phyloP scores from a whole-genome alignment of 2,329 filamentous ascomycete species.

The Phoma sp. region DNA sequence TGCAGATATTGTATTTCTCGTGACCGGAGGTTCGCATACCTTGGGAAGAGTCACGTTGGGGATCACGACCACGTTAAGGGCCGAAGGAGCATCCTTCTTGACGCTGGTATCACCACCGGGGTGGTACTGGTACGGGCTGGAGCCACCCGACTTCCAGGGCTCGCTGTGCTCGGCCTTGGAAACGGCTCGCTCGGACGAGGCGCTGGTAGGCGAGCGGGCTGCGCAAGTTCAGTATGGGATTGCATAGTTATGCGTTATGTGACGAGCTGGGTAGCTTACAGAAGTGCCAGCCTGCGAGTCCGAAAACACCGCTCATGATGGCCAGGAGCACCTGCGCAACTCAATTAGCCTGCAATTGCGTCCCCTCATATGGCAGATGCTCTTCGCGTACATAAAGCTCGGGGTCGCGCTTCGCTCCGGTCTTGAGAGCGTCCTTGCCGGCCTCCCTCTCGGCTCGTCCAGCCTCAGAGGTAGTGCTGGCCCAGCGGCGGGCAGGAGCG shows the following conservation, averaged over 20 bases:
- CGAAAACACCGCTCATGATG: slow-evolving; percentile 89
- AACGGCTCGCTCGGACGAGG: slow-evolving; percentile 82
- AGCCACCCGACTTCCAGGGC: slow-evolving; percentile 80
- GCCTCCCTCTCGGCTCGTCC: slow-evolving; percentile 56
- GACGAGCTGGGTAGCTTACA: slow-evolving; percentile 59
- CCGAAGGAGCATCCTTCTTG: slow-evolving; percentile 90
- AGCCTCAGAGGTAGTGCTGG: slow-evolving; percentile 35
- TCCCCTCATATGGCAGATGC: not conserved
- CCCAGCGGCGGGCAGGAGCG: slow-evolving; percentile 43
- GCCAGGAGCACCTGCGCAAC: slow-evolving; percentile 78
- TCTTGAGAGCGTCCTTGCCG: slow-evolving; percentile 61
- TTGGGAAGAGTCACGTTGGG: slow-evolving; percentile 92
- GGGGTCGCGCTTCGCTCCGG: slow-evolving; percentile 73
- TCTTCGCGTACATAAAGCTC: slow-evolving; percentile 72
- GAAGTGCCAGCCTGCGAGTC: slow-evolving; percentile 89
- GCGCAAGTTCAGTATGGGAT: slow-evolving; percentile 31
- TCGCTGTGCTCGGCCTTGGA: slow-evolving; percentile 78
- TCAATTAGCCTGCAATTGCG: slow-evolving; percentile 31
- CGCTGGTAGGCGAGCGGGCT: slow-evolving; percentile 84
- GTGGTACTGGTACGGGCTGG: slow-evolving; percentile 70
- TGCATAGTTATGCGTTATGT: slow-evolving; percentile 4
- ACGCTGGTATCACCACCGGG: slow-evolving; percentile 82
- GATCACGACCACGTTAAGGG: slow-evolving; percentile 92
- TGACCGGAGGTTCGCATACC: slow-evolving; percentile 41
- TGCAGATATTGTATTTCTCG: slow-evolving; percentile 1